Evolutionary conservation across 257 asterid genomes (phyloP), one percentile per base, ranked within the genome.

Genomic region (Cinchona pubescens): DNA sequence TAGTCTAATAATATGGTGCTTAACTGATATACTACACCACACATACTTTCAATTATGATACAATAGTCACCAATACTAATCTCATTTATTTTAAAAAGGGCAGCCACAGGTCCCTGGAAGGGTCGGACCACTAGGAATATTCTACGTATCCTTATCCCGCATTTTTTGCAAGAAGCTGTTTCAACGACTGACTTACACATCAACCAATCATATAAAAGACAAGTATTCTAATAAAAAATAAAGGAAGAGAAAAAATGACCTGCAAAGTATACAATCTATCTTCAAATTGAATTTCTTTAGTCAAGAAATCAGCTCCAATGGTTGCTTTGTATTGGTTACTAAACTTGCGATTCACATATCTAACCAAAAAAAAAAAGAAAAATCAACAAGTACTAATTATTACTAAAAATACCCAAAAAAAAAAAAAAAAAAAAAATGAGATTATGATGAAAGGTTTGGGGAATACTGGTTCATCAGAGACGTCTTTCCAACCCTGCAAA

Each of bases 251-350:
- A 13, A 15, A 56, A 56, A 14, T 71, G 32, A 84, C 88, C 86
- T 84, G 88, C 76, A 84, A 72, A 2, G 88, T 81, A 61, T 78
- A 84, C 76, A 81, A 60, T 63, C 86, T 79, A 74, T 84, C 88
- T 32, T 84, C 88, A 69, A 84, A 79, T 51, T 84, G 86, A 34
- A 84, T 84, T 75, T 84, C 88, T 53, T 84, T 84, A 27, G 86
- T 84, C 86, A 84, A 73, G 86, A 84, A 84, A 79, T 84, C 88
- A 76, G 88, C 88, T 79, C 88, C 88, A 78, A 84, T 84, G n/a
- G 86, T 84, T 42, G 88, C 88, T 66, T 84, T 84, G 76, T 84
- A 84, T 74, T 84, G 88, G 49, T 84, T 76, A 74, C 84, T 84
- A 66, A 84, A 84, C 72, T 84, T 84, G n/a, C 84, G 80, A 74